Base-by-base conservation (phyloP, 106 monocot genomes). In the Allium fistulosum region DNA sequence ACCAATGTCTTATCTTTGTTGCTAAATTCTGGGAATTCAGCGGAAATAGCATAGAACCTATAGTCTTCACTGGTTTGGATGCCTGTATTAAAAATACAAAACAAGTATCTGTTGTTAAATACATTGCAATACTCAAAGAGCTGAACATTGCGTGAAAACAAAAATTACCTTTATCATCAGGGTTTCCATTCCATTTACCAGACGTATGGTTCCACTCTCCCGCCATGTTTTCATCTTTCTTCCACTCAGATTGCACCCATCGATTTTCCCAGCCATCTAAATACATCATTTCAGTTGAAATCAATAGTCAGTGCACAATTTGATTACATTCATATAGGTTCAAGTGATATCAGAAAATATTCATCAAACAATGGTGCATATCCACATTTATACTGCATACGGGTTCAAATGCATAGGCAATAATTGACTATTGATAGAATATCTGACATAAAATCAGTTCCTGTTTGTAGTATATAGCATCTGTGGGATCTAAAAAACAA, bases 221-320 rank as follows among this genome's bases (percentile, higher is more conserved):
- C 1, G 92, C 83, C 69, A 57, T 77, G 61, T 77, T 82, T 62
- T 93, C 92, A 81, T 88, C 88, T 59, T 79, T 88, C 76, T 93
- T 93, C 92, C 92, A 93, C 55, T 93, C 88, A 62, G 92, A 93
- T 62, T 88, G 81, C 66, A 93, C 92, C 92, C 92, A 93, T 7
- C 81, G 68, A 45, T 68, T 63, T 51, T 93, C 92, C 92, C 92
- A 93, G 53, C 83, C 92, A 80, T 92, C 92, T 92, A 26, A 10
- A 62, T 22, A 45, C 63, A 16, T 26, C 27, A 26, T 18, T 37
- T 37, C 5, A 5, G 5, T 37, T 37, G 37, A 37, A 37, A 37
- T 16, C 63, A 65, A 37, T 14, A 13, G 58, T 49, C 45, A 72
- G 45, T 10, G 28, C 8, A 62, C 22, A 7, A 26, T 17, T 17